Evolutionary conservation across 805 yeast genomes (phyloP), one percentile per base, ranked within the genome.

Genomic region (Wickerhamomyces bovis): DNA sequence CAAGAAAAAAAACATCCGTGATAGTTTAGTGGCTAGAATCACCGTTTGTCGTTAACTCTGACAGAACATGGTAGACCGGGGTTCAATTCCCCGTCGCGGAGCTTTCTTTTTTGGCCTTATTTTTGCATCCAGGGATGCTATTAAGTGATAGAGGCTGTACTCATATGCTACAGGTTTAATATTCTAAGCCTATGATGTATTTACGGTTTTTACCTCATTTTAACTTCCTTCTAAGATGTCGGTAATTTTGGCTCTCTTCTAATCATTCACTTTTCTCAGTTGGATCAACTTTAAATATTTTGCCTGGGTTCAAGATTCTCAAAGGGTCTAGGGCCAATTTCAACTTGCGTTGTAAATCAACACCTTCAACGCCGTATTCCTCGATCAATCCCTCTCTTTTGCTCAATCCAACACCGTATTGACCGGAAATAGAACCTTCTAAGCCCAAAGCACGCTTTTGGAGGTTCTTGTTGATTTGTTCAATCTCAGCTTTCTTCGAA

Each of bases 361-460:
- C 73, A 0, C 92, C 75, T 3, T 73, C 81, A 5, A 69, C 67
- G 1, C 90, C 92, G 28, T 86, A 64, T 60, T 85, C 95, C 46
- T 68, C 66, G 28, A 70, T 68, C 23, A 85, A 62, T 44, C 70
- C 75, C 23, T 74, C 74, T 50, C 89, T 66, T 59, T 86, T 86
- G 26, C 87, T 85, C 38, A 81, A 70, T 3, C 94, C 95, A 41
- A 86, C 75, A 6, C 94, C 95, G 57, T 85, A 92, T 57, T 85
- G 94, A 23, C 94, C 94, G 7, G 88, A 81, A 50, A 86, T 80
- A 1, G 95, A 85, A 2, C 94, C 94, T 44, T 85, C 94, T 31
- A 80, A 72, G 4, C 67, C 72, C 18, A 86, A 66, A 0, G 89
- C 94, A 39, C 80, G 60, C 41, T 71, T 57, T 45, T 83, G 83